These are phyloP conservation scores for Ophiosphaerella korrae DNA, from an alignment of 2,329 filamentous ascomycete genomes.

Conservation along the genomic window DNA sequence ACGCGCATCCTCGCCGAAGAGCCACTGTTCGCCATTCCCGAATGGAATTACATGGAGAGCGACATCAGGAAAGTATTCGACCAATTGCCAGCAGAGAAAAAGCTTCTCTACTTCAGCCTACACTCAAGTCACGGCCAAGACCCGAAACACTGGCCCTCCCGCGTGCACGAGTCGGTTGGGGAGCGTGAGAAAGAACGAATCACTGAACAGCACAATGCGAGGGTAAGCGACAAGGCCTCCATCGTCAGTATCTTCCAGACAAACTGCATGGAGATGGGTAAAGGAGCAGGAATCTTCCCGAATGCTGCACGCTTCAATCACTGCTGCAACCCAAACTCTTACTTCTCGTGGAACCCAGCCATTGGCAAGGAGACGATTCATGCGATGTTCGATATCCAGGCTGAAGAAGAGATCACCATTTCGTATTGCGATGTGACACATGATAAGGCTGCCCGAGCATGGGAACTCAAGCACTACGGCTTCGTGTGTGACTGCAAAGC, in stretches of 20 bases:
- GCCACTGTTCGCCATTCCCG: slow-evolving; percentile 45
- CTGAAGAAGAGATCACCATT: slow-evolving; percentile 46
- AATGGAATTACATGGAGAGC: slow-evolving; percentile 35
- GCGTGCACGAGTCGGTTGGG: slow-evolving; percentile 27
- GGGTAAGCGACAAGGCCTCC: slow-evolving; percentile 23
- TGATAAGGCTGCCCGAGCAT: slow-evolving; percentile 32
- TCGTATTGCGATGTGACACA: slow-evolving; percentile 46
- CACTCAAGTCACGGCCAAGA: slow-evolving; percentile 38
- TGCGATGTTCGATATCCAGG: slow-evolving; percentile 38
- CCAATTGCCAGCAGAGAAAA: slow-evolving; percentile 22
- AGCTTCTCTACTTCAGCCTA: slow-evolving; percentile 33
- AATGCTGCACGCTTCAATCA: slow-evolving; percentile 50
- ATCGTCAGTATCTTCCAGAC: slow-evolving; percentile 48
- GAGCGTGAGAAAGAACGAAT: slow-evolving; percentile 30
- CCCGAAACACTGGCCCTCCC: slow-evolving; percentile 29
- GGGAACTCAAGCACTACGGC: slow-evolving; percentile 45
- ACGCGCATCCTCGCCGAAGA: slow-evolving; percentile 49
- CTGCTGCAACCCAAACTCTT: slow-evolving; percentile 48
- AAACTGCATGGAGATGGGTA: slow-evolving; percentile 47
- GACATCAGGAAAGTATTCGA: slow-evolving; percentile 40
- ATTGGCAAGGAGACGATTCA: slow-evolving; percentile 42
- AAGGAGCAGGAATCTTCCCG: slow-evolving; percentile 44
- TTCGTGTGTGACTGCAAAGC: slow-evolving; percentile 46
- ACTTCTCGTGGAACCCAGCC: slow-evolving; percentile 42
- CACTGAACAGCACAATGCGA: slow-evolving; percentile 38